Evolutionary conservation across 2,329 filamentous ascomycete genomes (phyloP).

Genomic region (Fusarium tjaetaba): DNA sequence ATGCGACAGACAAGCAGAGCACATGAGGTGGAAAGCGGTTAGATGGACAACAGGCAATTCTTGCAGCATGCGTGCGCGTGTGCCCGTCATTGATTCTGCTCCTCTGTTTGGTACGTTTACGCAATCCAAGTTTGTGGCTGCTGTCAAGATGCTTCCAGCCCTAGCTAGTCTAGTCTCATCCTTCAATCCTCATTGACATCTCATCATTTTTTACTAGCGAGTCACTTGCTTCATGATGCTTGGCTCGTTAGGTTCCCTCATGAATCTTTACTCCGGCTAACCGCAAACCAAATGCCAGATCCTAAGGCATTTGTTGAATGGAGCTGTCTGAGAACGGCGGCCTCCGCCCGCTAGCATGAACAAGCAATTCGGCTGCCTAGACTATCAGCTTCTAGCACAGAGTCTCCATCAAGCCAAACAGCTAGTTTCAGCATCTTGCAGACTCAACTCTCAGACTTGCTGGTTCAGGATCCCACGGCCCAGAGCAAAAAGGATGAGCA

Average conservation of each 20-base stretch:
- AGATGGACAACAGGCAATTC: conserved; percentile 15
- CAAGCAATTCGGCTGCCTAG: conserved; percentile 14
- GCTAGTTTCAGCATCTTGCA: conserved; percentile 12
- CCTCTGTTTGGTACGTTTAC: conserved; percentile 24
- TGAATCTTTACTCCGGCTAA: neutral
- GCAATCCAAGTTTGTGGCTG: conserved; percentile 13
- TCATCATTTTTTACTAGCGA: neutral
- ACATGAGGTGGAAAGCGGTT: neutral
- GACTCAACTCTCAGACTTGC: neutral
- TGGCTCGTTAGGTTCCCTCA: neutral
- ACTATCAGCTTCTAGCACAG: neutral
- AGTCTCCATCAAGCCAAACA: neutral
- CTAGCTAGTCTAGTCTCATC: conserved; percentile 23
- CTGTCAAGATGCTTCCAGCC: conserved; percentile 26
- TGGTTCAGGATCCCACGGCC: neutral
- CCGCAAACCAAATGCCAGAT: conserved; percentile 17
- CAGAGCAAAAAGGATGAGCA: neutral
- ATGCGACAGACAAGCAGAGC: conserved; percentile 5
- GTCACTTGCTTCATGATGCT: neutral
- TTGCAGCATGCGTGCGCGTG: neutral
- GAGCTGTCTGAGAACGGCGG: neutral
- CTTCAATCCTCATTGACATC: conserved; percentile 16
- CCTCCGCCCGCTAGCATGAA: neutral
- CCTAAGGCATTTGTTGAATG: neutral
- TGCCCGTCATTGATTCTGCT: neutral